Conservation (phyloP, 2,329 filamentous ascomycete genomes). For the Plenodomus lindquistii region DNA sequence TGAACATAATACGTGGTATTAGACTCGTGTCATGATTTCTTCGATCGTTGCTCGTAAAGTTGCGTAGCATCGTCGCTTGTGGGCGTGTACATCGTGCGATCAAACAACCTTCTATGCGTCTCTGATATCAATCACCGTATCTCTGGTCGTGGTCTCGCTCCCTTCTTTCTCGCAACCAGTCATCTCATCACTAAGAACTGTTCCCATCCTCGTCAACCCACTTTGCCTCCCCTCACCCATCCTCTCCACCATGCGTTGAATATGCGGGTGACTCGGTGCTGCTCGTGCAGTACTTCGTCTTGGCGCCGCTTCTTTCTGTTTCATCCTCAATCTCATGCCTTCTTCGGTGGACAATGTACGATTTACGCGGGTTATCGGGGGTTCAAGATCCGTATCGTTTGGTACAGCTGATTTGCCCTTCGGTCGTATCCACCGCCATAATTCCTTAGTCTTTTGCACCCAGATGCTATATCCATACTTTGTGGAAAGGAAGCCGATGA, state of each 20-base stretch:
- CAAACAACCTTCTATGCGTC: constrained; percentile 5
- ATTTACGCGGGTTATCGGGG: constrained; percentile 12
- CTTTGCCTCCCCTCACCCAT: constrained; percentile 34
- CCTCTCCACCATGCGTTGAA: constrained; percentile 33
- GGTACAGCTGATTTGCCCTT: constrained; percentile 11
- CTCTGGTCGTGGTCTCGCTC: constrained; percentile 14
- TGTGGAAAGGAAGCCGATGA: constrained; percentile 51
- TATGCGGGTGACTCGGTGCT: constrained; percentile 31
- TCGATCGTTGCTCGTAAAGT: no score
- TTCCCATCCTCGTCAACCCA: constrained; percentile 28
- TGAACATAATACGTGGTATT: no score
- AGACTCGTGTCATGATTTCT: no score
- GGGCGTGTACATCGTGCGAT: no score
- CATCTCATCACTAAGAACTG: constrained; percentile 10
- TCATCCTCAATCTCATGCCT: constrained; percentile 30
- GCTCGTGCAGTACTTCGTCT: constrained; percentile 14
- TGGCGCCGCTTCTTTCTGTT: constrained; percentile 4
- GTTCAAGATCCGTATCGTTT: constrained; percentile 10
- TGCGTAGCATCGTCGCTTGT: no score
- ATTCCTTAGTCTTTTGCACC: constrained; percentile 32
- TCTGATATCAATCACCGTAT: constrained; percentile 27
- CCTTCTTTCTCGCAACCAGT: constrained; percentile 3
- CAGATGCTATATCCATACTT: constrained; percentile 46
- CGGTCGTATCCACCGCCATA: constrained; percentile 33
- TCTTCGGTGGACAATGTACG: constrained; percentile 34